Evolutionary conservation across 2,329 filamentous ascomycete species (phyloP).

Genomic region (Clonostachys rhizophaga): DNA sequence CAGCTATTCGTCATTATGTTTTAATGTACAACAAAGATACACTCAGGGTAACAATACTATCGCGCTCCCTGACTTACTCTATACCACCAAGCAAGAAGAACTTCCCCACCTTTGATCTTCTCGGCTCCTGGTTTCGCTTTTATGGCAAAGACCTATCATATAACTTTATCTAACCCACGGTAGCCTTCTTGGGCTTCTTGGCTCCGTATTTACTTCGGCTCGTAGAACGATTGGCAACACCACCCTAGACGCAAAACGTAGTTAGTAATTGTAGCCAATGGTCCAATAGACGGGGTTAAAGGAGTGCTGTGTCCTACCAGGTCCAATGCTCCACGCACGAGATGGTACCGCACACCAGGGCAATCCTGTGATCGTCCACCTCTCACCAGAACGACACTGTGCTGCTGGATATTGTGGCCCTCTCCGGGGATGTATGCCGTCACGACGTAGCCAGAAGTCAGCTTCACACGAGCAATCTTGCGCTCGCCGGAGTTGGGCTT

Average conservation of each 20-base stretch:
- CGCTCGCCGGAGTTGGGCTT: conserved; percentile 98
- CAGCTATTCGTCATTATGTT: no score
- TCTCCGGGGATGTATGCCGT: conserved; percentile 96
- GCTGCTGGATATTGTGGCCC: conserved; percentile 98
- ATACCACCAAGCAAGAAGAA: no score
- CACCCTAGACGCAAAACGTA: conserved; percentile 54
- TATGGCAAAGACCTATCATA: neutral
- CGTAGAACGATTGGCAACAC: conserved; percentile 78
- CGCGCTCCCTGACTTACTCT: no score
- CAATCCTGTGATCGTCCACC: conserved; percentile 95
- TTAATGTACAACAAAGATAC: neutral
- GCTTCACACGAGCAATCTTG: conserved; percentile 86
- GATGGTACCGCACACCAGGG: conserved; percentile 93
- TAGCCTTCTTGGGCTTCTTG: conserved; percentile 92
- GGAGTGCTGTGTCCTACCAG: conserved; percentile 55
- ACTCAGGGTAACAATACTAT: neutral
- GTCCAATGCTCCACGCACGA: conserved; percentile 88
- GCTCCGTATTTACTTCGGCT: conserved; percentile 96
- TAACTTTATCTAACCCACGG: conserved; percentile 32
- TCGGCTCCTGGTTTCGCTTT: neutral
- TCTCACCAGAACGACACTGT: conserved; percentile 93
- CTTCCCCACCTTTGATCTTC: neutral
- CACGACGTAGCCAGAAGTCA: conserved; percentile 82
- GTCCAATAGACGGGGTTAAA: no score
- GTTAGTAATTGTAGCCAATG: conserved; percentile 6